phyloP scores from a whole-genome alignment of 306 rosid genomes.

The Cicer chorassanicum region DNA sequence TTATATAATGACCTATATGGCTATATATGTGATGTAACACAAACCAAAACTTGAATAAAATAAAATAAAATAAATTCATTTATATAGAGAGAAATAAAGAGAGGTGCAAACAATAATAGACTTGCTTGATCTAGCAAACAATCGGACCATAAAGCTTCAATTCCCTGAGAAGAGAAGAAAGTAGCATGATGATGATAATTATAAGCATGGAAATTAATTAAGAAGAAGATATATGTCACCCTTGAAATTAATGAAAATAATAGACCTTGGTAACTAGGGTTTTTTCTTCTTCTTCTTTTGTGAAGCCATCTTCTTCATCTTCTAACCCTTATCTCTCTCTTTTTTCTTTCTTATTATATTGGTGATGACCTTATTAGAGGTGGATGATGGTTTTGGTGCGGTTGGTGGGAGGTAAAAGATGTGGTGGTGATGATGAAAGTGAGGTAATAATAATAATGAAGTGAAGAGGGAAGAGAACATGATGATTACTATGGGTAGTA shows the following conservation, averaged over 20 bases:
- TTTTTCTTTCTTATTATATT: slow-evolving; percentile 51
- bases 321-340: slow-evolving; percentile 56
- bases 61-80: slow-evolving; percentile 14
- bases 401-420: slow-evolving; percentile 56
- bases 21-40: slow-evolving; percentile 8
- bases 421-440: slow-evolving; percentile 65
- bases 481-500: slow-evolving; percentile 59
- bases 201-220: not conserved
- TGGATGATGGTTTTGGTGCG: slow-evolving; percentile 53
- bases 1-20: slow-evolving; percentile 21
- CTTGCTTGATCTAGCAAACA: slow-evolving; percentile 58
- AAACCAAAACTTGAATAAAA: slow-evolving; percentile 27
- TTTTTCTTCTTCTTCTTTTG: slow-evolving; percentile 79
- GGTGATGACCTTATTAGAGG: slow-evolving; percentile 40
- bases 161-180: slow-evolving; percentile 77
- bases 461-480: slow-evolving; percentile 62
- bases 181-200: slow-evolving; percentile 39
- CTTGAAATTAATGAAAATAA: slow-evolving; percentile 29
- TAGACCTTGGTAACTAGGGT: slow-evolving; percentile 50
- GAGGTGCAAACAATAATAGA: slow-evolving; percentile 28
- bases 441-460: slow-evolving; percentile 70
- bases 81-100: not conserved
- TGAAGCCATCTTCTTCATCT: slow-evolving; percentile 54
- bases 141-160: slow-evolving; percentile 86
- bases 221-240: slow-evolving; percentile 51